Evolutionary conservation across 148 eudicot species (phyloP), one percentile per base, ranked within the genome.

Genomic region (Heliamphora exappendiculata): DNA sequence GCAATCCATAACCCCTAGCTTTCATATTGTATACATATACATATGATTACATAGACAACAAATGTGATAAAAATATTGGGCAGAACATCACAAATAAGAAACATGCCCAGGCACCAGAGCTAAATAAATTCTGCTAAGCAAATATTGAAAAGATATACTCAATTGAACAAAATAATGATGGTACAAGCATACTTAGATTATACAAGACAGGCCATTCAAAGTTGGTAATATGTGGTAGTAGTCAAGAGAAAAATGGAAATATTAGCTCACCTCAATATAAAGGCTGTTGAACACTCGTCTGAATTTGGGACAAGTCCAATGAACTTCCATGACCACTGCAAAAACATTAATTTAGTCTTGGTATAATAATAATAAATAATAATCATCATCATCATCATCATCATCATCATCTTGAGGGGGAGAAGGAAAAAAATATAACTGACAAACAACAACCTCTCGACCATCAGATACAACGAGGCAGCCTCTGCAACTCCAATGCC

Each of bases 401-500:
- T n/a, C n/a, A n/a, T n/a, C n/a, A n/a, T n/a, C n/a, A n/a, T 19
- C 22, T 19, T 1, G 2, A 9, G 36, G 31, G 13, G 2, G 0
- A 20, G 31, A 19, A 2, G 3, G 59, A 0, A 4, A 44, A 36
- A 37, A 67, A 3, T 4, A 72, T 5, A 41, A n/a, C 60, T 44
- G 69, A 62, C n/a, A 72, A 76, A 36, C 9, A 11, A 9, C 45
- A 36, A 78, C 81, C 81, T 78, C 60, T 53, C 29, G 7, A 49
- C 71, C 57, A 78, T 88, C 82, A 88, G 44, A 59, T 73, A 72
- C 82, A 83, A 36, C 93, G 92, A 75, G 91, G 94, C 65, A 92
- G 86, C 70, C 94, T 86, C 74, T 87, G 91, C 80, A 93, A 80
- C 77, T 93, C 98, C 62, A 78, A 5, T 41, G 87, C 88, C 26